These are phyloP conservation scores for Persicaria maculosa DNA, from an alignment of 148 eudicot genomes.

Conservation along the genomic window DNA sequence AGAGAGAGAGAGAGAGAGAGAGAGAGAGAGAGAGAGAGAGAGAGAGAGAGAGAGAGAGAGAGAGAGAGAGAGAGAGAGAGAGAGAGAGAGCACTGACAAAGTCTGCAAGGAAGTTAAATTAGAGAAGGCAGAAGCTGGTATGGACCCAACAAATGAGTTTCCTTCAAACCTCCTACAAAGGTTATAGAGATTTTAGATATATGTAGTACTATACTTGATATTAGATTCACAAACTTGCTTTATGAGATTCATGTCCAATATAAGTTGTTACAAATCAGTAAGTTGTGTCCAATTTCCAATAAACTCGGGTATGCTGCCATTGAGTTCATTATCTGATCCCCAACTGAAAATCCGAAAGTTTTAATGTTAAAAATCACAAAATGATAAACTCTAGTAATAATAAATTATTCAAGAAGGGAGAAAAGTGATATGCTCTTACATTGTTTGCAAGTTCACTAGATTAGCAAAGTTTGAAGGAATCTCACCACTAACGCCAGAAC, in stretches of 20 bases:
- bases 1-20: not conserved
- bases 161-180: slow-evolving; percentile 53
- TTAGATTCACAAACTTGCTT: not conserved
- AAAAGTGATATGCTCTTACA: slow-evolving; percentile 38
- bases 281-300: slow-evolving; percentile 60
- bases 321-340: slow-evolving; percentile 60
- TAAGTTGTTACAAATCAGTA: slow-evolving; percentile 29
- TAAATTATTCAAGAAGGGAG: not conserved
- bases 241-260: not conserved
- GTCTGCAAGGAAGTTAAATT: slow-evolving; percentile 32
- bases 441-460: slow-evolving; percentile 32
- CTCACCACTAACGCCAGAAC: slow-evolving; percentile 70
- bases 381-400: not conserved
- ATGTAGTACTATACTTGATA: too few relatives aligned
- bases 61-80: too few relatives aligned
- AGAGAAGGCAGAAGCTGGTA: slow-evolving; percentile 39
- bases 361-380: not conserved
- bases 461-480: slow-evolving; percentile 58
- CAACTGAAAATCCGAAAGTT: slow-evolving; percentile 38
- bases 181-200: not conserved
- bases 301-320: slow-evolving; percentile 63
- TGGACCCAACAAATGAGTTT: slow-evolving; percentile 50
- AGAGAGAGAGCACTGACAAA: slow-evolving; percentile 37
- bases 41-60: not conserved
- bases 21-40: not conserved